phyloP scores from a whole-genome alignment of 306 rosid species.

The Glycyrrhiza uralensis region DNA sequence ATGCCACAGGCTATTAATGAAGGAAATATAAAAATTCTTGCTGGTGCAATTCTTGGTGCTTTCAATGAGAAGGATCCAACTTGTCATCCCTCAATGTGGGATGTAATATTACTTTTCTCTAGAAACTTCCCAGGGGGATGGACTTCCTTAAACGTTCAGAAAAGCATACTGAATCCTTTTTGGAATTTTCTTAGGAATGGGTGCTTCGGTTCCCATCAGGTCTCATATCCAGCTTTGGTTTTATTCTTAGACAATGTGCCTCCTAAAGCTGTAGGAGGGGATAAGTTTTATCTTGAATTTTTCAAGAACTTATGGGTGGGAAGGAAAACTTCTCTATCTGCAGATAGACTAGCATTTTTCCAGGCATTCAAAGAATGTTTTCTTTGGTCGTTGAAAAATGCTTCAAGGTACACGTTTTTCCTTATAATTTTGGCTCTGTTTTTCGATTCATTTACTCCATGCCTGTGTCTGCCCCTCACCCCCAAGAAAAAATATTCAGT shows the following conservation, averaged over 20 bases:
- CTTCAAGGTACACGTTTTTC: constrained; percentile 61
- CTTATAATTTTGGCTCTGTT: neutral
- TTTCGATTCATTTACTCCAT: constrained; percentile 8
- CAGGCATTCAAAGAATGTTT: constrained; percentile 84
- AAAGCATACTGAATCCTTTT: constrained; percentile 62
- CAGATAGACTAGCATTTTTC: constrained; percentile 62
- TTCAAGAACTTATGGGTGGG: constrained; percentile 83
- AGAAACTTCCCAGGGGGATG: constrained; percentile 75
- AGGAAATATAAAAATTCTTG: constrained; percentile 64
- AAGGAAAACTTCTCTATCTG: constrained; percentile 54
- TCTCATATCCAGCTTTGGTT: constrained; percentile 83
- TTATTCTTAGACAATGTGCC: constrained; percentile 71
- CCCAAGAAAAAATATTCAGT: neutral
- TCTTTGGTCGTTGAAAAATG: constrained; percentile 75
- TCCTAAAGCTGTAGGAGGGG: constrained; percentile 61
- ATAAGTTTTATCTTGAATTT: constrained; percentile 69
- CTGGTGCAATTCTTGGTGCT: constrained; percentile 75
- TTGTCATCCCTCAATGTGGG: constrained; percentile 96
- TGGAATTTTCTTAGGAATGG: constrained; percentile 89
- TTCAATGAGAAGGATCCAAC: constrained; percentile 83
- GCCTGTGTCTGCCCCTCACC: neutral
- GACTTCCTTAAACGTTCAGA: constrained; percentile 74
- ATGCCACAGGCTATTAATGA: constrained; percentile 70
- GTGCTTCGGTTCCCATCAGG: constrained; percentile 84
- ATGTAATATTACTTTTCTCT: constrained; percentile 72